Conservation (phyloP, 2,329 filamentous ascomycete genomes). For the Hymenoscyphus fructigenus region DNA sequence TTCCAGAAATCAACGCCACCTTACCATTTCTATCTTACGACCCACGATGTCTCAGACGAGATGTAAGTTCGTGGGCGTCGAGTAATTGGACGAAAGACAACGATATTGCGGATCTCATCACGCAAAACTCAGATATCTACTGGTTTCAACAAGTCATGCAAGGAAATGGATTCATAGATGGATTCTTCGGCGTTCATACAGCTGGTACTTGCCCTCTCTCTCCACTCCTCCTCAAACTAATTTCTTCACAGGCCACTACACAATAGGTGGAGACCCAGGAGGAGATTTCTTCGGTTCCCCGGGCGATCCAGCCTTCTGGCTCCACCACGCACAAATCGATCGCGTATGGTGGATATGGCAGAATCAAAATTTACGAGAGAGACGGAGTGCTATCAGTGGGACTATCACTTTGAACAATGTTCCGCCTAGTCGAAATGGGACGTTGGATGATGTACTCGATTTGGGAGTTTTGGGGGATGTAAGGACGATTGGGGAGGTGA, state of each 20-base stretch:
- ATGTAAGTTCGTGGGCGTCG: constrained; percentile 6
- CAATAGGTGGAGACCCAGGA: constrained; percentile 45
- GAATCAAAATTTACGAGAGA: constrained; percentile 42
- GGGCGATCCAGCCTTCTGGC: constrained; percentile 46
- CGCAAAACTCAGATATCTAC: constrained; percentile 5
- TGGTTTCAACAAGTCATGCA: constrained; percentile 9
- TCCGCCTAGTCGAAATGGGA: constrained; percentile 41
- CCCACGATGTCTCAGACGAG: constrained; percentile 8
- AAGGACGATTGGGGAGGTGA: constrained; percentile 37
- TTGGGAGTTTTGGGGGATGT: constrained; percentile 18
- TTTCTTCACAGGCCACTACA: constrained; percentile 37
- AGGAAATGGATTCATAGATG: constrained; percentile 6
- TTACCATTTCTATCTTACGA: constrained; percentile 7
- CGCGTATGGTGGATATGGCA: constrained; percentile 49
- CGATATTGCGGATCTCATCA: constrained; percentile 6
- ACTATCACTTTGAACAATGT: constrained; percentile 43
- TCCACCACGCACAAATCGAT: constrained; percentile 48
- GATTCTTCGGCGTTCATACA: constrained; percentile 8
- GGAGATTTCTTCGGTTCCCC: constrained; percentile 45
- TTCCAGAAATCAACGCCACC: constrained; percentile 1
- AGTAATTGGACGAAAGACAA: constrained; percentile 5
- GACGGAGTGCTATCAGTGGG: constrained; percentile 31
- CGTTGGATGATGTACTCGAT: constrained; percentile 41
- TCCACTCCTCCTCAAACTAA: neutral
- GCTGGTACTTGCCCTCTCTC: constrained; percentile 18